These are phyloP conservation scores for Apiospora sp. DNA, from an alignment of 2,329 filamentous ascomycete genomes.

Conservation along the genomic window DNA sequence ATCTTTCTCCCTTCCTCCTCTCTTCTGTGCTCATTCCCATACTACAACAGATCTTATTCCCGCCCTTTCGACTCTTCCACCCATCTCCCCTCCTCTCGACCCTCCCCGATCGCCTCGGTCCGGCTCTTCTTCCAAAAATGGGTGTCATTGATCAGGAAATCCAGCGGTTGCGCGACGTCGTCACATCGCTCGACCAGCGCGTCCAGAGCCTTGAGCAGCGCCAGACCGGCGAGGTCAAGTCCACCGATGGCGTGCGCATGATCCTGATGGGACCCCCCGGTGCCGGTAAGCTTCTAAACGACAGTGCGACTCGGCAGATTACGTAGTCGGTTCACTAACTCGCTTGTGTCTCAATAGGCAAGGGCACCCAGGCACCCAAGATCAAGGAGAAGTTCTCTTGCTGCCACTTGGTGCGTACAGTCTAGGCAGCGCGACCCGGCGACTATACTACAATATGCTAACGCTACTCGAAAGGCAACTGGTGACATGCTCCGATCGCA, in stretches of 20 bases:
- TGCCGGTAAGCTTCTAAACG: conserved; percentile 75
- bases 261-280: conserved; percentile 97
- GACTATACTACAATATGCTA: not conserved
- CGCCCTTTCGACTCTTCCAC: conserved; percentile 28
- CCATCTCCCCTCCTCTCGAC: conserved; percentile 28
- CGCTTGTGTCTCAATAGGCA: conserved; percentile 66
- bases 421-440: not conserved
- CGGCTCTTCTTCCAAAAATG: conserved; percentile 64
- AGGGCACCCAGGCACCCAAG: conserved; percentile 97
- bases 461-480: conserved; percentile 72
- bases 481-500: conserved; percentile 99
- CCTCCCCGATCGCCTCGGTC: conserved; percentile 35
- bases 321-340: conserved; percentile 19
- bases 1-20: conserved; percentile 32
- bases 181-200: conserved; percentile 84
- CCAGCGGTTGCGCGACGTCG: conserved; percentile 83
- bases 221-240: conserved; percentile 65
- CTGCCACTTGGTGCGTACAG: conserved; percentile 82
- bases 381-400: conserved; percentile 98
- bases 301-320: not conserved
- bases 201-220: conserved; percentile 85
- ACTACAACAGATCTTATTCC: conserved; percentile 28
- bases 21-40: conserved; percentile 24
- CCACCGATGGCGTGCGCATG: conserved; percentile 82
- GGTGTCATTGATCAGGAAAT: conserved; percentile 87